These are phyloP conservation scores for Glycyrrhiza uralensis DNA, from an alignment of 306 rosid species.

Conservation along the genomic window DNA sequence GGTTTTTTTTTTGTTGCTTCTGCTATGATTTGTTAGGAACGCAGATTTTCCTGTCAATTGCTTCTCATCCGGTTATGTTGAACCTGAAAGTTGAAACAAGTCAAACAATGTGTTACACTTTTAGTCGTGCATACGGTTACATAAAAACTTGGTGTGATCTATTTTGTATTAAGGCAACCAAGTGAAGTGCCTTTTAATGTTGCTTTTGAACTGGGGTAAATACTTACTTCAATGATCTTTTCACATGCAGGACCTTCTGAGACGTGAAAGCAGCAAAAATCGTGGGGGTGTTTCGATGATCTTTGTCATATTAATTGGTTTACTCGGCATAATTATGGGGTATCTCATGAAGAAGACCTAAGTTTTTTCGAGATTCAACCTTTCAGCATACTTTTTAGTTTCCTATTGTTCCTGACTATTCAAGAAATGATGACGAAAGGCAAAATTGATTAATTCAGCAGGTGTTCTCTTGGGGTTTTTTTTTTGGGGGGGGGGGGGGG, in stretches of 20 bases:
- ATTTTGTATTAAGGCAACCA: not conserved
- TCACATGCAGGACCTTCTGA: constrained; percentile 70
- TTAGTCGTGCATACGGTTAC: not conserved
- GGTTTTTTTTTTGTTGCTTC: not conserved
- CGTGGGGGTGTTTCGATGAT: constrained; percentile 57
- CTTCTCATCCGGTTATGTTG: constrained; percentile 1
- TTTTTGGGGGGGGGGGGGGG: no score
- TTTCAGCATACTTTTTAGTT: constrained; percentile 30
- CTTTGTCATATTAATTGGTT: constrained; percentile 55
- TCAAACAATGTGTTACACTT: not conserved
- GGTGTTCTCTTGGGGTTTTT: constrained; percentile 22
- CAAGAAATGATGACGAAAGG: constrained; percentile 49
- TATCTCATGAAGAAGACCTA: constrained; percentile 65
- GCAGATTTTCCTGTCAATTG: not conserved
- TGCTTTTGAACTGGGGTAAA: constrained; percentile 8
- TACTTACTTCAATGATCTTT: not conserved
- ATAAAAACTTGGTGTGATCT: not conserved
- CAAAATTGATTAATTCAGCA: constrained; percentile 38
- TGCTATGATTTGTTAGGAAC: not conserved
- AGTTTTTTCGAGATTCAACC: constrained; percentile 22
- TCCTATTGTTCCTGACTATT: constrained; percentile 33
- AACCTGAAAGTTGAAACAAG: not conserved
- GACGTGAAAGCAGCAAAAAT: constrained; percentile 56
- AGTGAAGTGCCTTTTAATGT: not conserved
- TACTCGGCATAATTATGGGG: constrained; percentile 70